Base-by-base conservation (phyloP, 2,329 filamentous ascomycete species). In the Fusarium sp. region DNA sequence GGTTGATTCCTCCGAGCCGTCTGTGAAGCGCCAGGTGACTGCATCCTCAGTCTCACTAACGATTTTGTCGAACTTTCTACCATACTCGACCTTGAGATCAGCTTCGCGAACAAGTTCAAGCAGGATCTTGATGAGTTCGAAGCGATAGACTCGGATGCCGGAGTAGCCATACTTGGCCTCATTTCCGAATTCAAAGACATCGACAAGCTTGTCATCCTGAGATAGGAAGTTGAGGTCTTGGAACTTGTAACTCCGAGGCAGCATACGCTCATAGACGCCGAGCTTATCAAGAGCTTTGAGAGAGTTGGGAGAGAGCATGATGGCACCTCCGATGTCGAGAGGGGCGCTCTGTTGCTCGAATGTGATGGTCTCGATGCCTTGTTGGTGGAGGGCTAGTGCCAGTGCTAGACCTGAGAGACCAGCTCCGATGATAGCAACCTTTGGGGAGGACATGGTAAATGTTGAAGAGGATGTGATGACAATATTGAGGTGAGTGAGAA, bases 271-370 rank as follows among this genome's bases (percentile, higher is more conserved):
- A 68, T 86, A 86, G 4, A 87, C 76, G 1, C 79, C 82, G 0
- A 89, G 74, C 0, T 71, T 73, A 63, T 88, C 83, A 0, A 90
- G 79, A 39, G 88, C 78, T 6, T 81, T 79, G 2, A 89, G 80
- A 0, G 85, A 84, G 53, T 89, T 89, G 7, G 87, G 87, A 0
- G 86, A 87, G 4, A 89, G 81, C 82, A 88, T 87, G 30, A 89
- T 78, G 1, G 84, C 85, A 4, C 87, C 87, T 19, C 84, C 83
- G 23, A 83, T 82, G 60, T 83, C 79, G 3, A 82, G 78, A 2
- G 82, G 78, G 0, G 79, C 78, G 1, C 76, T 59, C 10, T 83
- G 80, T 15, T 80, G 77, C 62, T 89, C 87, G 63, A 87, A 88
- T 50, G 89, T 75, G 4, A 77, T 82, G 60, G 77, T 80, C 7